Conservation (phyloP, 345 rosid genomes). For the Gossypium ekmanianum region DNA sequence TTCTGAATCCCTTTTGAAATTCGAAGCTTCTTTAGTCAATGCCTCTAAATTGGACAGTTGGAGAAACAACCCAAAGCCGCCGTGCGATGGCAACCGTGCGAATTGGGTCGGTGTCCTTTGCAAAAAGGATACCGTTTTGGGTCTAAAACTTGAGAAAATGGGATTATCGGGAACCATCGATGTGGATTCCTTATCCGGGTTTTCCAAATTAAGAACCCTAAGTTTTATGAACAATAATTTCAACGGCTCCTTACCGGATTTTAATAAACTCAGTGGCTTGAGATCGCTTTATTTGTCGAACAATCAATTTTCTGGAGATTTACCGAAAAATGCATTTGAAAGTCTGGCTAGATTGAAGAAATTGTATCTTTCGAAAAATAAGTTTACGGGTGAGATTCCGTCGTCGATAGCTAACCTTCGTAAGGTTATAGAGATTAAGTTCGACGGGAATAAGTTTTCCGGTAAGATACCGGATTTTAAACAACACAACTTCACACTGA, state of each 20-base stretch:
- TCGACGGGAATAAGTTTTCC: conserved; percentile 57
- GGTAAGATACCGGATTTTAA: conserved; percentile 58
- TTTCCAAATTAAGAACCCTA: conserved; percentile 46
- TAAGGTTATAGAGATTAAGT: conserved; percentile 51
- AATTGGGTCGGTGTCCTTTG: conserved; percentile 73
- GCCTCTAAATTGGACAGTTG: conserved; percentile 36
- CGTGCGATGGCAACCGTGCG: conserved; percentile 33
- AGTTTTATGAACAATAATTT: conserved; percentile 64
- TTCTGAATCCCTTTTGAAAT: conserved; percentile 48
- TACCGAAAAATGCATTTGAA: conserved; percentile 49
- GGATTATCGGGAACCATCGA: conserved; percentile 54
- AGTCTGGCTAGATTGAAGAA: conserved; percentile 64
- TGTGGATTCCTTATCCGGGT: conserved; percentile 28
- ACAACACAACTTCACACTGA: conserved; percentile 26
- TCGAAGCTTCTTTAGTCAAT: conserved; percentile 48
- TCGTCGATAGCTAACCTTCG: conserved; percentile 41
- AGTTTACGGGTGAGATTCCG: conserved; percentile 64
- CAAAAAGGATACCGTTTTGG: conserved; percentile 39
- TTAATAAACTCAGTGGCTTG: conserved; percentile 44
- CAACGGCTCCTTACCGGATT: conserved; percentile 51
- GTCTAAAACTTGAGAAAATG: conserved; percentile 59
- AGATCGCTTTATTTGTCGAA: conserved; percentile 57
- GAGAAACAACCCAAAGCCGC: conserved; percentile 23
- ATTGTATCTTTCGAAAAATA: conserved; percentile 47
- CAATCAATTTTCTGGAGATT: conserved; percentile 54